A percentile compares a stretch with the other conserved stretches of the same genome.
Conservation (phyloP, 495 filamentous ascomycete genomes). For the Massariosphaeria phaeospora region DNA sequence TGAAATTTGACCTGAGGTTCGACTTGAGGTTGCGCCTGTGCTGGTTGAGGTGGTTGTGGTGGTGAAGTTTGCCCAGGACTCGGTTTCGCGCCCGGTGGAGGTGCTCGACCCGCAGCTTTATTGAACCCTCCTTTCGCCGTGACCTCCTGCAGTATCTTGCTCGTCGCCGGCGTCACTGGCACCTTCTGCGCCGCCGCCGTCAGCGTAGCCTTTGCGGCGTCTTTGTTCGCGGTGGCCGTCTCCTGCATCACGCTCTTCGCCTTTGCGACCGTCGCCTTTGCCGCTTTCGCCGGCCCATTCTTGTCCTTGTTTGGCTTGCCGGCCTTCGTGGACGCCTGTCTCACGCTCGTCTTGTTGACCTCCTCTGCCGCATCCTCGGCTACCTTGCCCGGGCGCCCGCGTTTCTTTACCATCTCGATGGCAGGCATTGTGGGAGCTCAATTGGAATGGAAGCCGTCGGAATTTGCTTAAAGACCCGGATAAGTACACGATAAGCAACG, state of each 20-base stretch:
- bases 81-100: background rate
- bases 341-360: too few species aligned
- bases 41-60: background rate
- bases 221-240: constrained; percentile 1
- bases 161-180: constrained; percentile 1
- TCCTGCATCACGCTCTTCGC: background rate
- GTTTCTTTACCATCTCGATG: background rate
- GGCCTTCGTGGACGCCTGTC: too few species aligned
- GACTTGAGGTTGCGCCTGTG: background rate
- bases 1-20: too few species aligned
- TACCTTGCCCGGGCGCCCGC: background rate
- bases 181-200: background rate
- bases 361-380: background rate
- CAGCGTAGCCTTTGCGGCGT: constrained; percentile 1
- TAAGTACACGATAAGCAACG: too few species aligned
- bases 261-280: background rate
- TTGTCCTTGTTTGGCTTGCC: background rate
- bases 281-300: background rate
- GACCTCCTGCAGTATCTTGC: constrained; percentile 29
- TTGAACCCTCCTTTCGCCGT: constrained; percentile 12
- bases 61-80: background rate
- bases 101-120: background rate
- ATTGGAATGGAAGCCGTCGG: too few species aligned
- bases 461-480: too few species aligned
- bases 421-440: too few species aligned